phyloP scores from a whole-genome alignment of 768 basidiomycete species.

The Phaeotremella skinneri region DNA sequence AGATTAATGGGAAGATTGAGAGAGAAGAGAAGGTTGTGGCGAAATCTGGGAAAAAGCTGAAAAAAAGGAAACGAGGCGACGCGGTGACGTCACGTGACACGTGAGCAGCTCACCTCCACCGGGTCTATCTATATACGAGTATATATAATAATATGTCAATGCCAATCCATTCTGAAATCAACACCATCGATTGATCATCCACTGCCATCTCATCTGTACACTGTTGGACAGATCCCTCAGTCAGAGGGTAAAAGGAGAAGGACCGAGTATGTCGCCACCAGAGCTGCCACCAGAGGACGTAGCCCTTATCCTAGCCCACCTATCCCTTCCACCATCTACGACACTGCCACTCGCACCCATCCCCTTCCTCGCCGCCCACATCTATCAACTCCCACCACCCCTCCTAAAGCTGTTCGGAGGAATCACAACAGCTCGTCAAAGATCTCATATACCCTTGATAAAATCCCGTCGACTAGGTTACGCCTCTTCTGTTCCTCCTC shows the following conservation, averaged over 20 bases:
- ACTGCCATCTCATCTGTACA: too few relatives aligned
- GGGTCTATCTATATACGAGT: too few relatives aligned
- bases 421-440: constrained; percentile 33
- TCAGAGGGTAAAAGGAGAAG: too few relatives aligned
- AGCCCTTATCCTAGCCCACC: constrained; percentile 30
- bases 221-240: too few relatives aligned
- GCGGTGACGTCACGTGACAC: constrained; percentile 29
- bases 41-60: constrained; percentile 5
- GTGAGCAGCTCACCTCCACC: not conserved
- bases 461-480: constrained; percentile 45
- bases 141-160: too few relatives aligned
- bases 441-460: constrained; percentile 35
- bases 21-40: not conserved
- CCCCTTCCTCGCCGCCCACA: constrained; percentile 31
- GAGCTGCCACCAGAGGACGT: constrained; percentile 28
- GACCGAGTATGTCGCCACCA: too few relatives aligned
- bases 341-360: constrained; percentile 35
- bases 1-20: not conserved
- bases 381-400: constrained; percentile 31
- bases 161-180: too few relatives aligned
- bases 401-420: constrained; percentile 26
- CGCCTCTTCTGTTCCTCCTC: constrained; percentile 17
- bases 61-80: not conserved
- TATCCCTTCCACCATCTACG: constrained; percentile 28
- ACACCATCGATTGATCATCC: too few relatives aligned